Evolutionary conservation across 371 early-diverging fungal species (phyloP).

Genomic region (Choanephora cucurbitarum): DNA sequence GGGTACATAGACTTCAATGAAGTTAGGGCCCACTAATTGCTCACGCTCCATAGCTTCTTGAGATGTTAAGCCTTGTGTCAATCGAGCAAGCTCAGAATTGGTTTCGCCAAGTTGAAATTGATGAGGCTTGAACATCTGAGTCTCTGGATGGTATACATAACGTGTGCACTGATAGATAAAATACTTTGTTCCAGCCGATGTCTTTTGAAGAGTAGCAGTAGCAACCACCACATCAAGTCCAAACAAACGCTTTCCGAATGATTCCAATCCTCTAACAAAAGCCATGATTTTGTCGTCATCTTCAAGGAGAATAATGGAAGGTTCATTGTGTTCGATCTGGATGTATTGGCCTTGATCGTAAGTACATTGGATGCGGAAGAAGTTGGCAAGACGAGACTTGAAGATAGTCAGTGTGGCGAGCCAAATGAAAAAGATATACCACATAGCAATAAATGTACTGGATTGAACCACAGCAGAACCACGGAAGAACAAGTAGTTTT

Average conservation of each 20-base stretch:
- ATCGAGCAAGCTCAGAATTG: constrained; percentile 42
- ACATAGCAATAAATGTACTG: constrained; percentile 52
- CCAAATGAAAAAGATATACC: constrained; percentile 74
- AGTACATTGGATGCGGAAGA: constrained; percentile 64
- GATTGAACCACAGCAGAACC: constrained; percentile 36
- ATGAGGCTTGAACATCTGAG: constrained; percentile 57
- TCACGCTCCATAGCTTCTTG: constrained; percentile 61
- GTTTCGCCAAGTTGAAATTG: constrained; percentile 58
- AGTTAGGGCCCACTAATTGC: constrained; percentile 73
- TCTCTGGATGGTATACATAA: constrained; percentile 38
- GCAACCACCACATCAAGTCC: constrained; percentile 46
- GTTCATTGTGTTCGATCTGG: constrained; percentile 65
- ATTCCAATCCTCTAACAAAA: constrained; percentile 27
- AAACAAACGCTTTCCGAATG: constrained; percentile 23
- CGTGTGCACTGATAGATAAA: constrained; percentile 80
- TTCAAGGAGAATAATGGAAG: constrained; percentile 22
- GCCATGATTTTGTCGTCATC: constrained; percentile 13
- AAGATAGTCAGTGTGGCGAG: constrained; percentile 54
- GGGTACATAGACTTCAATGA: constrained; percentile 66
- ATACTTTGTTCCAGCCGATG: constrained; percentile 59
- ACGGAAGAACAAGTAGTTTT: constrained; percentile 33
- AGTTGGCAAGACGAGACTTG: constrained; percentile 56
- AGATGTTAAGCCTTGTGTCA: constrained; percentile 51
- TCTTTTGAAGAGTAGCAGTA: constrained; percentile 45
- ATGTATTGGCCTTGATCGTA: constrained; percentile 59